Percentiles rank a stretch among this genome's conserved stretches.
Evolutionary conservation across 495 filamentous ascomycete genomes (phyloP).

Genomic region (Penicillium lividum): DNA sequence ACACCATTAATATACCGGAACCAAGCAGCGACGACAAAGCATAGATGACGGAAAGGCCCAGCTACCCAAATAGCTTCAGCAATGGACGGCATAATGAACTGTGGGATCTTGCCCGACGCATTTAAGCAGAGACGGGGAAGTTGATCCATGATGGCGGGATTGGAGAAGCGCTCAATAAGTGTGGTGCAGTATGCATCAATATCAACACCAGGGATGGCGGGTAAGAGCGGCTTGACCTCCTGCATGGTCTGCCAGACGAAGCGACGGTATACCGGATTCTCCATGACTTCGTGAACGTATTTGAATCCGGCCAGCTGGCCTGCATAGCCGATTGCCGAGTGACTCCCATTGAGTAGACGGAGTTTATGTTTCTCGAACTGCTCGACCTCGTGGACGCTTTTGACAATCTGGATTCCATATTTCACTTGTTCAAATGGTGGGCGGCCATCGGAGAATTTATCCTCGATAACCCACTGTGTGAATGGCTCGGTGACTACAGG

Average conservation of each 20-base stretch:
- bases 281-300: constrained; percentile 51
- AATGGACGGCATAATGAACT: constrained; percentile 53
- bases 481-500: constrained; percentile 53
- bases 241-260: constrained; percentile 52
- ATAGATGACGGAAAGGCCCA: constrained; percentile 46
- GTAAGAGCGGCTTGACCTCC: constrained; percentile 46
- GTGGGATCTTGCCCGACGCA: constrained; percentile 50
- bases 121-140: constrained; percentile 48
- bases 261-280: constrained; percentile 40
- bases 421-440: constrained; percentile 42
- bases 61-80: constrained; percentile 48
- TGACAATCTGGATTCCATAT: constrained; percentile 48
- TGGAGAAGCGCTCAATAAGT: constrained; percentile 50
- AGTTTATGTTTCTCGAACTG: constrained; percentile 54
- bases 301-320: constrained; percentile 47
- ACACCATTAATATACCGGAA: constrained; percentile 47
- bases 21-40: constrained; percentile 48
- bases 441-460: constrained; percentile 49
- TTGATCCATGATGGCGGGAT: constrained; percentile 50
- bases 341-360: constrained; percentile 48
- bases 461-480: constrained; percentile 53
- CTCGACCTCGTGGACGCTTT: constrained; percentile 46
- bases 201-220: constrained; percentile 45
- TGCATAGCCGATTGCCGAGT: constrained; percentile 48
- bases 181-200: constrained; percentile 49